These are phyloP conservation scores for Verbascum thapsus DNA, from an alignment of 257 asterid genomes.

Conservation along the genomic window DNA sequence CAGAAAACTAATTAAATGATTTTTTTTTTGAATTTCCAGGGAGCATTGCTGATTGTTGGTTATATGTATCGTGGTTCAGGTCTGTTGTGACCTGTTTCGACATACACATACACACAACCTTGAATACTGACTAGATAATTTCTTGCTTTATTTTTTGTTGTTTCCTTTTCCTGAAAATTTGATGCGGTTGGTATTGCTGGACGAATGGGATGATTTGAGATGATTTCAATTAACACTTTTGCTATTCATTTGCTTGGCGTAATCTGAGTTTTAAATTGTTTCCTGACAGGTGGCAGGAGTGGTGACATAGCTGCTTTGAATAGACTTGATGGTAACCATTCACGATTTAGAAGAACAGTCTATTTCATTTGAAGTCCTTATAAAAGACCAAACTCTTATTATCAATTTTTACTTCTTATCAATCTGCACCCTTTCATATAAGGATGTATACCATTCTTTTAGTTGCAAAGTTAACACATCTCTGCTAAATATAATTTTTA, in stretches of 20 bases:
- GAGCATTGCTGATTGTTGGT: constrained; percentile 79
- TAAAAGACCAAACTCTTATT: neutral
- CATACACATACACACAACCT: constrained; percentile 1
- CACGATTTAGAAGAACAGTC: neutral
- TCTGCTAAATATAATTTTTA: neutral
- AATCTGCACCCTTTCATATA: neutral
- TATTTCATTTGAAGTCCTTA: neutral
- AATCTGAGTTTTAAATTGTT: constrained; percentile 19
- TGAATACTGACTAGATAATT: constrained; percentile 2
- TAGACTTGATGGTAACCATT: constrained; percentile 64
- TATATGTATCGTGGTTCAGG: constrained; percentile 80
- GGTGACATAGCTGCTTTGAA: constrained; percentile 51
- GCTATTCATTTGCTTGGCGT: constrained; percentile 14
- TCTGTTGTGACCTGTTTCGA: constrained; percentile 35
- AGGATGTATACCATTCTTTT: constrained; percentile 5
- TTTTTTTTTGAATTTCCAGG: constrained; percentile 60
- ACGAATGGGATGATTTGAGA: neutral
- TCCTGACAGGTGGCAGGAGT: constrained; percentile 62
- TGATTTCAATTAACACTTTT: neutral
- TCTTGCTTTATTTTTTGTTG: constrained; percentile 14
- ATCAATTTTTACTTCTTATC: neutral
- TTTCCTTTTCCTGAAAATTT: no score
- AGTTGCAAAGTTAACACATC: constrained; percentile 13
- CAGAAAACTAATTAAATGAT: constrained; percentile 20
- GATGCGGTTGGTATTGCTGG: neutral